A percentile compares a stretch with the other conserved stretches of the same genome.
phyloP scores from a whole-genome alignment of 2,329 filamentous ascomycete species.

The Hirsutella minnesotensis region DNA sequence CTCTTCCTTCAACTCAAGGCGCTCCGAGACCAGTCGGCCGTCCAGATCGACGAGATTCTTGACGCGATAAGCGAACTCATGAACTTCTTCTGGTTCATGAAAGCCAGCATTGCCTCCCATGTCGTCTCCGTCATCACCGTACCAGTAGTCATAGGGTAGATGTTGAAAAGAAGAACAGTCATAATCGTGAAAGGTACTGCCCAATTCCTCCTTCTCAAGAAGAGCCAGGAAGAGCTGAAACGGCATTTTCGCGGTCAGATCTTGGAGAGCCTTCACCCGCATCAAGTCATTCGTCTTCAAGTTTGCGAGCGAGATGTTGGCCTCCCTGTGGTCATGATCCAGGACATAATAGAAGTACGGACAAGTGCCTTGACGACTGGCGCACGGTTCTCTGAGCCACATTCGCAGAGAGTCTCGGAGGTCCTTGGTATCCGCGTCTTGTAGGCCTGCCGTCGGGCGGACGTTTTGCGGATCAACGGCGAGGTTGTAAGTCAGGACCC shows the following conservation, averaged over 20 bases:
- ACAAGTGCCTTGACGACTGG: neutral
- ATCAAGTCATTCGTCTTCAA: slow-evolving; percentile 17
- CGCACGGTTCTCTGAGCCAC: slow-evolving; percentile 15
- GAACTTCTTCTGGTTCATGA: slow-evolving; percentile 8
- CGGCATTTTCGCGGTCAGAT: slow-evolving; percentile 11
- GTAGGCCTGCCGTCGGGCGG: slow-evolving; percentile 10
- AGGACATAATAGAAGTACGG: slow-evolving; percentile 18
- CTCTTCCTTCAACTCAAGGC: slow-evolving; percentile 7
- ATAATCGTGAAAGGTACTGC: slow-evolving; percentile 5
- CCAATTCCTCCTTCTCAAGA: slow-evolving; percentile 16
- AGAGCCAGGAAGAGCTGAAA: slow-evolving; percentile 21
- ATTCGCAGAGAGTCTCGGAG: slow-evolving; percentile 11
- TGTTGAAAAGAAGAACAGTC: too few relatives aligned
- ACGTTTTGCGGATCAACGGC: slow-evolving; percentile 8
- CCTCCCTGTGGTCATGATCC: slow-evolving; percentile 21
- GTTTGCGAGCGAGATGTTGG: slow-evolving; percentile 14
- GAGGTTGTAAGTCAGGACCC: slow-evolving; percentile 42
- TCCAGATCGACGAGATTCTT: slow-evolving; percentile 16
- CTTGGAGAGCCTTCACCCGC: slow-evolving; percentile 12
- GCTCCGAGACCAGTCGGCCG: slow-evolving; percentile 9
- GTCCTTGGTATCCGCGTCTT: neutral
- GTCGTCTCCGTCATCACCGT: slow-evolving; percentile 4
- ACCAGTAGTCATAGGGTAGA: slow-evolving; percentile 2
- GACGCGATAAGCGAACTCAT: slow-evolving; percentile 5
- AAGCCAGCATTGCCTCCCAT: neutral